Evolutionary conservation across 352 stramenopile genomes (phyloP).

Genomic region (Phytopythium cucurbitacearum): DNA sequence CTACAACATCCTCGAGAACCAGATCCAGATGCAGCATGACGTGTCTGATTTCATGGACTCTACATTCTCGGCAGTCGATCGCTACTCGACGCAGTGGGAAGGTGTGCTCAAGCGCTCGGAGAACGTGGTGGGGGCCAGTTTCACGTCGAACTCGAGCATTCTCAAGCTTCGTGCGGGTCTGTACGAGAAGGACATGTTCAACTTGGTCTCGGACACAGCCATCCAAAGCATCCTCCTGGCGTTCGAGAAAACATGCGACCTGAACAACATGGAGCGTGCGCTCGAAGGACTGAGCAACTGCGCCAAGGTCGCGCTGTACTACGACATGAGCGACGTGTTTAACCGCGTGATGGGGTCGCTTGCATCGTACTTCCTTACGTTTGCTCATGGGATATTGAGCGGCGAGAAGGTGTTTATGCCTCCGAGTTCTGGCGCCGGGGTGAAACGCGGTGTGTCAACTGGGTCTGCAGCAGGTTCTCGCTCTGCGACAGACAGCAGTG

Average conservation of each 20-base stretch:
- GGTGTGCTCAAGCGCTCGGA: conserved; percentile 82
- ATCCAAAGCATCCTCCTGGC: conserved; percentile 79
- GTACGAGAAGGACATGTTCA: conserved; percentile 89
- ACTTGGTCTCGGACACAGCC: conserved; percentile 70
- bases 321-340: conserved; percentile 72
- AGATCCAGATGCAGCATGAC: conserved; percentile 89
- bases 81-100: conserved; percentile 87
- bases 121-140: conserved; percentile 84
- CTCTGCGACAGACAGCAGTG: conserved; percentile 13
- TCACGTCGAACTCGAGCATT: conserved; percentile 84
- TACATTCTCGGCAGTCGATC: conserved; percentile 56
- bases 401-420: conserved; percentile 82
- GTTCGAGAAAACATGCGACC: conserved; percentile 82
- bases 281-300: conserved; percentile 80
- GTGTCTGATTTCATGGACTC: conserved; percentile 79
- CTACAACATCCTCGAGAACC: conserved; percentile 73
- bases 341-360: conserved; percentile 82
- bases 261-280: conserved; percentile 80
- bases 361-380: conserved; percentile 80
- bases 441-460: conserved; percentile 11
- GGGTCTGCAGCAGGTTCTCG: neutral
- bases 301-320: conserved; percentile 85
- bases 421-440: conserved; percentile 21
- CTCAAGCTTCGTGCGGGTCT: conserved; percentile 77
- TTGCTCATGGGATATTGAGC: conserved; percentile 78